Conservation (phyloP, 257 asterid species). For the Hygrophila difformis region DNA sequence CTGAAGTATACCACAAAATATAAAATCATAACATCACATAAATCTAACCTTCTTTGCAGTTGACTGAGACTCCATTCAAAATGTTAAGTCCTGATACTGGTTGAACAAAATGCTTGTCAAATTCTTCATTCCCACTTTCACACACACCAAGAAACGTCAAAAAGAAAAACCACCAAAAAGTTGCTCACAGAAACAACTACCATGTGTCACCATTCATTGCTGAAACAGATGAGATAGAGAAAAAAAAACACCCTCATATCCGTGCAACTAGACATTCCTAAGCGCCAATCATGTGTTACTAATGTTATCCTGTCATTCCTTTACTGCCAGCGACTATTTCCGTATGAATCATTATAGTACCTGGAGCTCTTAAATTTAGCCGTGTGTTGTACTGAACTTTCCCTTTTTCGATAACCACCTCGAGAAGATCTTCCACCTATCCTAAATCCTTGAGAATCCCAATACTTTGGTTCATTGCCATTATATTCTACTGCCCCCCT, state of each 20-base stretch:
- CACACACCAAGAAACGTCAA: conserved; percentile 14
- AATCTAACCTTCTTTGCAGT: conserved; percentile 15
- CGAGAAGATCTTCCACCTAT: conserved; percentile 29
- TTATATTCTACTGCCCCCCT: conserved; percentile 15
- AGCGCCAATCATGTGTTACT: too few relatives aligned
- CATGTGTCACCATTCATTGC: conserved; percentile 5
- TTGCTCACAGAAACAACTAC: conserved; percentile 12
- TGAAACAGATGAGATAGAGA: conserved; percentile 3
- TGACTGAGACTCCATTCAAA: conserved; percentile 9
- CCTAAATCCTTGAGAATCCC: conserved; percentile 25
- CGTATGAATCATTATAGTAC: conserved; percentile 34
- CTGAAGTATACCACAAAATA: too few relatives aligned
- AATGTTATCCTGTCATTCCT: too few relatives aligned
- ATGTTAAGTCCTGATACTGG: conserved; percentile 8
- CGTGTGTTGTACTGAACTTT: conserved; percentile 44
- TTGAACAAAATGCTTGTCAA: conserved; percentile 2
- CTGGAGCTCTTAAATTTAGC: conserved; percentile 51
- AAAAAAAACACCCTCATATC: conserved; percentile 14
- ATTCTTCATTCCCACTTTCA: too few relatives aligned
- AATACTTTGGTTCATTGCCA: conserved; percentile 19
- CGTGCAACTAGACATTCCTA: too few relatives aligned
- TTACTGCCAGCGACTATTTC: conserved; percentile 26
- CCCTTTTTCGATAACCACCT: conserved; percentile 66
- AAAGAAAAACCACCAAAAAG: conserved; percentile 10
- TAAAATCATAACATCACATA: not conserved